Evolutionary conservation across 2,329 filamentous ascomycete species (phyloP), one percentile per base, ranked within the genome.

Genomic region (Cyanodermella asteris): DNA sequence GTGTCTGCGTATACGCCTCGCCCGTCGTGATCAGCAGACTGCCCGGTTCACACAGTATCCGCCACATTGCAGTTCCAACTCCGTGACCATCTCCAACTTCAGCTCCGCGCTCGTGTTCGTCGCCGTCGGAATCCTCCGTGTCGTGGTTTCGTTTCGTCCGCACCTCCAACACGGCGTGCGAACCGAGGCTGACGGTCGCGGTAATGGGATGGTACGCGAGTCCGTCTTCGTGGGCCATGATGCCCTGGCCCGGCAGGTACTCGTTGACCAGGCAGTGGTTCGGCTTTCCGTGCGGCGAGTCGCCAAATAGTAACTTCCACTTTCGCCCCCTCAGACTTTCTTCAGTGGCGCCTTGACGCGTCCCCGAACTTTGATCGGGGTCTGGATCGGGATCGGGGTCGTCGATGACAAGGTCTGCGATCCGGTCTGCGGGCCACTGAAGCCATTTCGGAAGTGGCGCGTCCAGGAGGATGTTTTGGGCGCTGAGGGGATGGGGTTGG

Each of bases 241-340:
- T 94, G n/a, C 84, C 84, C 33, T 91, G 66, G 2, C 77, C 78
- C 0, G 77, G 68, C 2, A 61, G 59, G 46, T 94, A 97, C 46
- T 93, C 82, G 42, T 97, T 97, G 37, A 94, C 69, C 18, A 94
- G 58, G 22, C 91, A 78, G 49, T 94, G 87, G 39, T 94, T 97
- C 3, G 84, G 78, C 4, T 55, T 58, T 11, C 54, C 39, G 41
- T 94, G 82, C 5, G 77, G 76, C 25, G 81, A 77, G 12, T 56
- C 43, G 3, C 44, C 32, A 40, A 72, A 73, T 8, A 71, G 49
- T 4, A 48, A 49, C 1, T 61, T 38, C 2, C 39, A 34, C 13
- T 51, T 34, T n/a, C n/a, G n/a, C n/a, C n/a, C n/a, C n/a, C n/a
- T n/a, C n/a, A n/a, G n/a, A n/a, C n/a, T n/a, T n/a, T n/a, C n/a